These are phyloP conservation scores for Saccharomyces cerevisiae DNA, from an alignment of 805 yeast genomes.

Conservation along the genomic window DNA sequence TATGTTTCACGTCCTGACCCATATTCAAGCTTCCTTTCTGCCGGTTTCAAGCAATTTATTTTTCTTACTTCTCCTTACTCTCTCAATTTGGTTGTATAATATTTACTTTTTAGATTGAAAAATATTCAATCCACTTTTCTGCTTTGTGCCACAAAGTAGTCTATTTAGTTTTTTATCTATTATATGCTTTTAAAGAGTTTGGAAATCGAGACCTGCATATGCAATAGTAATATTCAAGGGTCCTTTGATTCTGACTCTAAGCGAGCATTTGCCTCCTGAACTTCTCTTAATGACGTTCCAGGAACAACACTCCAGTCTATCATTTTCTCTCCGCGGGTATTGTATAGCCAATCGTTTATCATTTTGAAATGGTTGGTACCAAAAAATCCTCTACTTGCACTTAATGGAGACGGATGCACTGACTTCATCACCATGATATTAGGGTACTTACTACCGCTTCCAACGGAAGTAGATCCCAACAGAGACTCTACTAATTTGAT, in stretches of 20 bases:
- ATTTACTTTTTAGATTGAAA: not conserved
- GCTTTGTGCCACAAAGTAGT: not conserved
- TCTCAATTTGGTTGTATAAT: not conserved
- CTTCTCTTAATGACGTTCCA: slow-evolving; percentile 20
- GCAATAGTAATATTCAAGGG: not conserved
- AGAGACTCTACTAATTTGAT: slow-evolving; percentile 46
- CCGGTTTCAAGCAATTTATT: not conserved
- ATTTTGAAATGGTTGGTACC: slow-evolving; percentile 62
- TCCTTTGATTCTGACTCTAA: not conserved
- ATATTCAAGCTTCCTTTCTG: not conserved
- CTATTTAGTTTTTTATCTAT: not conserved
- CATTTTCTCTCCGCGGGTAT: slow-evolving; percentile 31
- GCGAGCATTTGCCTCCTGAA: slow-evolving; percentile 11
- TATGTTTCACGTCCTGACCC: not conserved
- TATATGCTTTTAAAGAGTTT: not conserved
- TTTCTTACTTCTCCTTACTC: not conserved
- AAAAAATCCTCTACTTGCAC: slow-evolving; percentile 80
- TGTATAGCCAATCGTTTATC: slow-evolving; percentile 68
- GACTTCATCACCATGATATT: slow-evolving; percentile 50
- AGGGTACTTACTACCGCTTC: slow-evolving; percentile 14
- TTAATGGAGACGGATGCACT: slow-evolving; percentile 93
- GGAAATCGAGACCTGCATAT: not conserved
- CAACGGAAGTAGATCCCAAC: slow-evolving; percentile 6
- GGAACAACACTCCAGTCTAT: slow-evolving; percentile 60
- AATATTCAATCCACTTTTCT: not conserved